Evolutionary conservation across 2,329 filamentous ascomycete genomes (phyloP), one percentile per base, ranked within the genome.

Genomic region (Helotiales sp.): DNA sequence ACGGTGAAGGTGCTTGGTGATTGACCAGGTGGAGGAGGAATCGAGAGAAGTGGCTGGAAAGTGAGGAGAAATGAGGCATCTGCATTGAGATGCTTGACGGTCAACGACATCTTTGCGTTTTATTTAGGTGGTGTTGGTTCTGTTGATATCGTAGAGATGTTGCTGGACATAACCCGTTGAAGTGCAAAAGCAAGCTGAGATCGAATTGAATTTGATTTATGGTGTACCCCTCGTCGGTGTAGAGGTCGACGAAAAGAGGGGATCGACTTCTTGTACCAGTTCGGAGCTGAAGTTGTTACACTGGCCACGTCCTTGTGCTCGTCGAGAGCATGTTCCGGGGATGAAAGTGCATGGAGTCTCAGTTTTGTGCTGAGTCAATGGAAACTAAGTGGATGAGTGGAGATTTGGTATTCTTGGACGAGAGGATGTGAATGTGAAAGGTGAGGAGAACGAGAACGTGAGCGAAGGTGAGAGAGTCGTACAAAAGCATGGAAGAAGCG

Each of bases 41-140:
- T 82, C 76, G 57, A 82, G 79, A n/a, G 81, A 26, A 70, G 70
- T 10, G 74, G 75, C 37, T 78, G 30, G 74, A 91, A 89, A 30
- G 85, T 86, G 52, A 91, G 81, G 40, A 91, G 82, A 75, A 91
- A 91, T 2, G 87, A 88, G 40, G 87, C 84, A 75, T 91, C 88
- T 60, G 82, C 84, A 75, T 91, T 90, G 64, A 91, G 82, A 66
- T 88, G 85, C 77, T 87, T 86, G 70, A 91, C 80, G 1, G 84
- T 86, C 72, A 91, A 78, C 40, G 89, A 85, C 89, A 91, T 91
- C 61, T 71, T 72, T 43, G 61, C 28, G 47, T 43, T 45, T 20
- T 45, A 20, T 45, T 45, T 32, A 55, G 13, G 37, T 43, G 34
- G 49, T 17, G 32, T 49, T 65, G 45, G 3, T 47, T 22, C 26